These are phyloP conservation scores for Neurospora sp. DNA, from an alignment of 2,329 filamentous ascomycete species.

Conservation along the genomic window DNA sequence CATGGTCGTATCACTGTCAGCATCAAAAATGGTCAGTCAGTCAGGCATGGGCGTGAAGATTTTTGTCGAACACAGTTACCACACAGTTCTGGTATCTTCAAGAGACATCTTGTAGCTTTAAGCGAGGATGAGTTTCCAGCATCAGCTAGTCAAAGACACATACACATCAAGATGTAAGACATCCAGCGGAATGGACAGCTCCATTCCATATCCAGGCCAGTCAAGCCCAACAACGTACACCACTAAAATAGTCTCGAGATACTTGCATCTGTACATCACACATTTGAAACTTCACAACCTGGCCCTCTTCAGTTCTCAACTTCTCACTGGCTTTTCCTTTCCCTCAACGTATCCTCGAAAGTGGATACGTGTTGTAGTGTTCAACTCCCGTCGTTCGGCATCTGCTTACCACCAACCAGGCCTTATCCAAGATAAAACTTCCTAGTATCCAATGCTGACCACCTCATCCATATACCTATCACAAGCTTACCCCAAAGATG, in stretches of 20 bases:
- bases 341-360: neutral
- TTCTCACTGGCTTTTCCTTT: neutral
- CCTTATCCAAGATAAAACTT: neutral
- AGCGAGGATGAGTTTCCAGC: neutral
- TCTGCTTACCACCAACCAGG: neutral
- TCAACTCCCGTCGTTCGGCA: neutral
- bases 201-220: neutral
- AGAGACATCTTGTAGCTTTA: neutral
- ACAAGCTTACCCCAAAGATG: neutral
- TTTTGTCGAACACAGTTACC: neutral
- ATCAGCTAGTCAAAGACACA: neutral
- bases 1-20: neutral
- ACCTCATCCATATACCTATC: neutral
- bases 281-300: neutral
- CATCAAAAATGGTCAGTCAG: neutral
- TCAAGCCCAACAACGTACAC: neutral
- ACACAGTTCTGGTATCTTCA: neutral
- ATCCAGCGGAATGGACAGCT: neutral
- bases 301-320: neutral
- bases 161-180: neutral
- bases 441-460: neutral
- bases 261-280: neutral
- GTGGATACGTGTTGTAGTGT: neutral
- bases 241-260: neutral
- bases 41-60: neutral